Evolutionary conservation across 257 asterid species (phyloP).

Genomic region (Nicotiana benthamiana): DNA sequence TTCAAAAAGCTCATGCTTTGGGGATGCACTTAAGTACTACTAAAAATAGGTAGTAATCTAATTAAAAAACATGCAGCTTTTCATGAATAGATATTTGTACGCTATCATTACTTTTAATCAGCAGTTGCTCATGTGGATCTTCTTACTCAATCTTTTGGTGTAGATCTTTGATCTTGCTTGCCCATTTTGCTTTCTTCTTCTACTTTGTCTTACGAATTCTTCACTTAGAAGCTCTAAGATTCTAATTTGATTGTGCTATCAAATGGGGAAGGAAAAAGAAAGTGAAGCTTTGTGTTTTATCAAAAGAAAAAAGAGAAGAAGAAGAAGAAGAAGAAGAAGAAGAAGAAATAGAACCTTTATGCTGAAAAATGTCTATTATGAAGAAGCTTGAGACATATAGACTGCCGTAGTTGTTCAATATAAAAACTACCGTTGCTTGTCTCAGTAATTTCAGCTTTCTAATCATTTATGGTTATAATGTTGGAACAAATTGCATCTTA

Average conservation of each 20-base stretch:
- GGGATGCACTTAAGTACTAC: background rate
- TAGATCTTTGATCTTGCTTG: background rate
- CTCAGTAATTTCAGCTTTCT: background rate
- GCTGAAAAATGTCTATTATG: background rate
- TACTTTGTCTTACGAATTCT: background rate
- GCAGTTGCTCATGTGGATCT: background rate
- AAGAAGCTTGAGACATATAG: conserved; percentile 4
- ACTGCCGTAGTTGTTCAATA: background rate
- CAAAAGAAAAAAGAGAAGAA: background rate
- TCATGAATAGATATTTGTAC: background rate
- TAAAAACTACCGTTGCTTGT: background rate
- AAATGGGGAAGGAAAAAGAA: background rate
- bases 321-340: background rate
- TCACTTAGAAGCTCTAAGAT: background rate
- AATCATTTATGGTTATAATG: background rate
- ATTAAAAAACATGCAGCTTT: background rate
- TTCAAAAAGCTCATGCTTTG: background rate
- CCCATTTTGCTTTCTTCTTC: conserved; percentile 1
- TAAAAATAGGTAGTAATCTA: background rate
- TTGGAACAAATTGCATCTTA: background rate
- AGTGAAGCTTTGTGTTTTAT: background rate
- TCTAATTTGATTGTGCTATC: background rate
- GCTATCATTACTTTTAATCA: background rate
- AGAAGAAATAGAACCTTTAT: background rate
- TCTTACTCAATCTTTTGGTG: background rate